Conservation (phyloP, 371 early-diverging fungal genomes). For the Sporodiniella umbellata region DNA sequence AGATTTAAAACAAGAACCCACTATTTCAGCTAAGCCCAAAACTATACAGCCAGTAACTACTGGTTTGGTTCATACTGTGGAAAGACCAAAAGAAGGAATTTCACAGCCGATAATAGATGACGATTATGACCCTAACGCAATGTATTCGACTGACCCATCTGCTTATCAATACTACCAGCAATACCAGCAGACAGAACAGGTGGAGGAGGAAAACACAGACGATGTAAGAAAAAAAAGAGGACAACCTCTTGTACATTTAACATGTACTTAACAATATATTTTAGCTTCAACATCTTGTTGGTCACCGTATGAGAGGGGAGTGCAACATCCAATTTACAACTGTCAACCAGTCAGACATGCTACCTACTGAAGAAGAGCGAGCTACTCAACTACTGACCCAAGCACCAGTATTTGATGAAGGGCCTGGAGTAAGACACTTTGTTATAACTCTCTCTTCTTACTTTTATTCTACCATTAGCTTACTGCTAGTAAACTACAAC, state of each 20-base stretch:
- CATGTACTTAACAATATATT: not conserved
- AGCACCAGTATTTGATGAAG: constrained; percentile 25
- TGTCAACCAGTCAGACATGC: constrained; percentile 50
- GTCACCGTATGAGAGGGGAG: constrained; percentile 41
- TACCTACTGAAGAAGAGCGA: constrained; percentile 45
- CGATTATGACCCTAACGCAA: constrained; percentile 44
- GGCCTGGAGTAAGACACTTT: constrained; percentile 11
- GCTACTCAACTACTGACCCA: constrained; percentile 17
- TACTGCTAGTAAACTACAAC: constrained; percentile 68
- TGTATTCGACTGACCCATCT: constrained; percentile 47
- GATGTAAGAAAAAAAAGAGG: constrained; percentile 29
- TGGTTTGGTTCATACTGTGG: constrained; percentile 5
- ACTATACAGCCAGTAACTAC: constrained; percentile 4
- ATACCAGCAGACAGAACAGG: constrained; percentile 22
- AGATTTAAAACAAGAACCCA: constrained; percentile 15
- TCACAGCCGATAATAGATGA: constrained; percentile 33
- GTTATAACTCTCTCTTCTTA: not conserved
- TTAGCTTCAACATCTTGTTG: constrained; percentile 42
- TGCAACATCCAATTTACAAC: constrained; percentile 43
- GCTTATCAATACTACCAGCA: constrained; percentile 44
- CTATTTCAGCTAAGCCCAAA: constrained; percentile 7
- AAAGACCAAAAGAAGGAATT: constrained; percentile 1
- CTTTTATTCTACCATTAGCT: constrained; percentile 30
- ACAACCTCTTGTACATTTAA: not conserved
- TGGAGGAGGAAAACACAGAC: constrained; percentile 32